phyloP scores from a whole-genome alignment of 768 basidiomycete genomes.

The Lentinula boryana region DNA sequence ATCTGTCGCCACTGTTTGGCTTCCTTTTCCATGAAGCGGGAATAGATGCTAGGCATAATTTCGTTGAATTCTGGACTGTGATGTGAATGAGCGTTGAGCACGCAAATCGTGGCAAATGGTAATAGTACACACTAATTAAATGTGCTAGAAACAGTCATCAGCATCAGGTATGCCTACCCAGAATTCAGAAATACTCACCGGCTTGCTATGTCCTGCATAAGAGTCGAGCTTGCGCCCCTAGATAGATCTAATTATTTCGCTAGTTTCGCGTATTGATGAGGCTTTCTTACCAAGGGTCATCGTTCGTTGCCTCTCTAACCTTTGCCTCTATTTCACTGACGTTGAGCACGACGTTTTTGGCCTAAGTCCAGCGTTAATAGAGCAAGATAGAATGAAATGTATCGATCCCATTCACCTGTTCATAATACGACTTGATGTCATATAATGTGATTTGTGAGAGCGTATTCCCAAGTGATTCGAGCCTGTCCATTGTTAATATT shows the following conservation, averaged over 20 bases:
- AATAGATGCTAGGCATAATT: slow-evolving; percentile 97
- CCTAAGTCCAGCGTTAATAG: slow-evolving; percentile 34
- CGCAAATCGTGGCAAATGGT: background rate
- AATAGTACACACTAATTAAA: slow-evolving; percentile 79
- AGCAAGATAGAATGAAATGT: background rate
- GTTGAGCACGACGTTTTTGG: slow-evolving; percentile 95
- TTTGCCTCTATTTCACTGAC: slow-evolving; percentile 97
- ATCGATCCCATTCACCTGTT: slow-evolving; percentile 51
- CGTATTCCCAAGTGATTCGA: slow-evolving; percentile 69
- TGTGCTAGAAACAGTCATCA: slow-evolving; percentile 50
- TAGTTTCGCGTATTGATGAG: background rate
- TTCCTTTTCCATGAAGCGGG: slow-evolving; percentile 96
- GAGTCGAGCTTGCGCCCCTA: slow-evolving; percentile 95
- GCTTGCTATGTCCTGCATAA: slow-evolving; percentile 99
- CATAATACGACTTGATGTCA: slow-evolving; percentile 93
- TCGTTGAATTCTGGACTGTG: slow-evolving; percentile 95
- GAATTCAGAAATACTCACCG: slow-evolving; percentile 51
- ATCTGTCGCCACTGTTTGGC: slow-evolving; percentile 98
- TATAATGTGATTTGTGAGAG: slow-evolving; percentile 85
- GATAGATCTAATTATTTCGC: slow-evolving; percentile 4
- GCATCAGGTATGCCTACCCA: slow-evolving; percentile 3
- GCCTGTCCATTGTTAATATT: slow-evolving; percentile 55
- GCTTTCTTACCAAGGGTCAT: slow-evolving; percentile 89
- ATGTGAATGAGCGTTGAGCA: background rate
- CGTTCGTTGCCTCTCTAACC: slow-evolving; percentile 94